phyloP scores from a whole-genome alignment of 2,329 filamentous ascomycete genomes.

The Trichocomaceae sp. region DNA sequence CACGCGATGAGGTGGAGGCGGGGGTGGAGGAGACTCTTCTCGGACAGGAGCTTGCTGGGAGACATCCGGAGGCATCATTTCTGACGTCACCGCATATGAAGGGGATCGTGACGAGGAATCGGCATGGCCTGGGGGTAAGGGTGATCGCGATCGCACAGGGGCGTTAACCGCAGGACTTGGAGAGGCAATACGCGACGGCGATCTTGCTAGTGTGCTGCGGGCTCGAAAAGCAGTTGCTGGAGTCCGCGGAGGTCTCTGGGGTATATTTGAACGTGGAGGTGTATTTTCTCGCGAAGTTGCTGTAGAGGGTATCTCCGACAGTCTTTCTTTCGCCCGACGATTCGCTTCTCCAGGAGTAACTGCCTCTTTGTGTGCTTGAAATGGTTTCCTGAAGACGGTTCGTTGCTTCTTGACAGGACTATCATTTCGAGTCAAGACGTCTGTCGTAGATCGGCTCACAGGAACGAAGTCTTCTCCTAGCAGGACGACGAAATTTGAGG shows the following conservation, averaged over 20 bases:
- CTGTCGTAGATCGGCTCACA: constrained; percentile 40
- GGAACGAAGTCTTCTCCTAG: constrained; percentile 80
- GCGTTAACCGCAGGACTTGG: constrained; percentile 5
- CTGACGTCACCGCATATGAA: constrained; percentile 16
- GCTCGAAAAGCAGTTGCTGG: constrained; percentile 35
- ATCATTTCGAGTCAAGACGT: constrained; percentile 39
- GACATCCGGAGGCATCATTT: constrained; percentile 18
- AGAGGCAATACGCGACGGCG: constrained; percentile 13
- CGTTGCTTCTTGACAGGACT: constrained; percentile 53
- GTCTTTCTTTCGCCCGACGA: constrained; percentile 29
- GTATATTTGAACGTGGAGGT: constrained; percentile 25
- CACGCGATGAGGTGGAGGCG: constrained; percentile 68
- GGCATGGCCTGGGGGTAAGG: constrained; percentile 1
- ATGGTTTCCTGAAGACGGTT: constrained; percentile 57
- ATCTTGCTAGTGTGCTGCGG: constrained; percentile 28
- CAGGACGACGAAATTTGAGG: constrained; percentile 94
- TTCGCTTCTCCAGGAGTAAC: constrained; percentile 34
- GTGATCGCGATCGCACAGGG: constrained; percentile 7
- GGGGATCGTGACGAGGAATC: constrained; percentile 9
- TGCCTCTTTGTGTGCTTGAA: constrained; percentile 55
- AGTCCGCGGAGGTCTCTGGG: constrained; percentile 25
- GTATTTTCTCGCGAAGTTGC: constrained; percentile 31
- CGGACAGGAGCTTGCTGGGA: constrained; percentile 35
- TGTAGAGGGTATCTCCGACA: constrained; percentile 31
- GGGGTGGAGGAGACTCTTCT: constrained; percentile 65